Evolutionary conservation across 371 early-diverging fungal species (phyloP).

Genomic region (Chytridium lagenaria): DNA sequence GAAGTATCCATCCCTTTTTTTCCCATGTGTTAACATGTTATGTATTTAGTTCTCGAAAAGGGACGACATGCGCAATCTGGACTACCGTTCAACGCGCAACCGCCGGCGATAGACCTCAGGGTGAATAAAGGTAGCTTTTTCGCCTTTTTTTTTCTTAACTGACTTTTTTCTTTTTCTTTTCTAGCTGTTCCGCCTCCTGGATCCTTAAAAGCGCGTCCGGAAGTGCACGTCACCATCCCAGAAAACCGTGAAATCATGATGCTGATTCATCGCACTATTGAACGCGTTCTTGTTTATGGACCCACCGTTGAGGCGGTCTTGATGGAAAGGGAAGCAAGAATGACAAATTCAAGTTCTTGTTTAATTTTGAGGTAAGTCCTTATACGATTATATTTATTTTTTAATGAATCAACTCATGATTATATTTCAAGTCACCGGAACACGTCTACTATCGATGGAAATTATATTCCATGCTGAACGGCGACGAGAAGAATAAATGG

Average conservation of each 20-base stretch:
- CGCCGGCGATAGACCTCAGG: constrained; percentile 23
- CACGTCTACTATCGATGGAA: constrained; percentile 94
- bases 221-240: constrained; percentile 70
- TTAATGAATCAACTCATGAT: no score
- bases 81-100: constrained; percentile 75
- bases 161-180: no score
- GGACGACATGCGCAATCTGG: constrained; percentile 53
- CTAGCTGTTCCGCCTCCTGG: background rate
- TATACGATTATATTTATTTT: no score
- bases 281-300: constrained; percentile 80
- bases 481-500: constrained; percentile 80
- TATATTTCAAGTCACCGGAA: constrained; percentile 75
- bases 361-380: constrained; percentile 68
- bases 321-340: constrained; percentile 71
- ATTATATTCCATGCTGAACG: constrained; percentile 85
- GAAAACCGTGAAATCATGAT: constrained; percentile 61
- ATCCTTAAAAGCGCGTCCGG: constrained; percentile 18
- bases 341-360: constrained; percentile 74
- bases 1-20: no score
- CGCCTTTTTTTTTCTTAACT: no score
- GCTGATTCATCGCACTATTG: constrained; percentile 84
- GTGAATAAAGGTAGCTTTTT: background rate
- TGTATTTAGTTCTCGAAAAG: constrained; percentile 9
- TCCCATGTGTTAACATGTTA: constrained; percentile 31
- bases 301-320: constrained; percentile 77